Base-by-base conservation (phyloP, 2,329 filamentous ascomycete genomes). In the Talaromyces sp. region DNA sequence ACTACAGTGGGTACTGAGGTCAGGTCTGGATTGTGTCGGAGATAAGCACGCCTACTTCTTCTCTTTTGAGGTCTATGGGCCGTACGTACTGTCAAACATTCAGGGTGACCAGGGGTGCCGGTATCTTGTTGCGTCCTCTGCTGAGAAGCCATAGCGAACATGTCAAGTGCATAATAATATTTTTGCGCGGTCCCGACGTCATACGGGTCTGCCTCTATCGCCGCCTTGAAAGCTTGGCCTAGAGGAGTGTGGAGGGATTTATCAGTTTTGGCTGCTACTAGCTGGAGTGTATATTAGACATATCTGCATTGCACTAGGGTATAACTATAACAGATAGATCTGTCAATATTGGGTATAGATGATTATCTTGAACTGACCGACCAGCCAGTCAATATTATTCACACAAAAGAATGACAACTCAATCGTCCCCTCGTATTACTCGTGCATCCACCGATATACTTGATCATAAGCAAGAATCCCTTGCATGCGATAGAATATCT, bases 301-400 rank as follows among this genome's bases (percentile, higher is more conserved):
- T 47, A 60, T 60, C 40, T 60, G 40, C 29, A 49, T 40, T 61
- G 59, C 11, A 51, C 19, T 53, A 40, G 47, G 47, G 38, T 62
- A 54, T 61, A 61, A 61, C 17, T 61, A 61, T 38, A 19, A 54
- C 49, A 53, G 47, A 43, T 25, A 54, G n/a, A 54, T 43, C 34
- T 54, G 45, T 64, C 10, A 22, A 43, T 49, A 17, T 38, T 34
- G 58, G 64, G 64, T 65, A 65, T 65, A 62, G 31, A 61, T 65
- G 19, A 47, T n/a, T 54, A 43, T 51, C 13, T 29, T 62, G 27
- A 51, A 38, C n/a, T 17, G 53, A 17, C 53, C 38, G 29, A 56
- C n/a, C 49, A 31, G 25, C 11, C 53, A 25, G 53, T 25, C 53
- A 34, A 34, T 36, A 56, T 56, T 53, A 36, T 22, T 36, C 27